Base-by-base conservation (phyloP, 495 filamentous ascomycete genomes). In the Tuber microsphaerosporum region DNA sequence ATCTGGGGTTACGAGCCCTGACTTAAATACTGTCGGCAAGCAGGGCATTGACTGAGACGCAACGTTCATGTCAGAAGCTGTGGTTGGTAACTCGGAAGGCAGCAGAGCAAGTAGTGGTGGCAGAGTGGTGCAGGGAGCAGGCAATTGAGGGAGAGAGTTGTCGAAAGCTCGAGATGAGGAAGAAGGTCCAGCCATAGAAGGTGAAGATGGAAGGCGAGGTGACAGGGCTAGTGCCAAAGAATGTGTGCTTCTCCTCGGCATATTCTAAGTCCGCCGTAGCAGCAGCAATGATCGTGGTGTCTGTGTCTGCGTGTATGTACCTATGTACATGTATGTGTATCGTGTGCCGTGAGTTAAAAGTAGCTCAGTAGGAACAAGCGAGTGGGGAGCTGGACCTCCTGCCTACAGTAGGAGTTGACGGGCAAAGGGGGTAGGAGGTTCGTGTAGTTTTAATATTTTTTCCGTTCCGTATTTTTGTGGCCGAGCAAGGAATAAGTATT, bases 171-270 rank as follows among this genome's bases (percentile, higher is more conserved):
- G 71, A 42, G 78, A 72, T 46, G 26, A 73, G 78, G 65, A 75
- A 45, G 70, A 69, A 71, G 70, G 82, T 80, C 43, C 70, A 43
- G 46, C 76, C 74, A 73, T 84, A 6, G 84, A 83, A 10, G 86
- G 88, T 26, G 87, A 86, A 9, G 88, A 88, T 65, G 83, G 88
- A 85, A 68, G 87, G 87, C 41, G 85, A 86, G 69, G 86, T 86
- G 70, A 74, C 37, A 80, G 74, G 69, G 70, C 74, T 71, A 80
- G 48, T 44, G 75, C 80, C 41, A 81, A 70, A 51, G 79, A 79
- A 31, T 81, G 76, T 43, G 75, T 76, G 72, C 79, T 82, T 77
- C 79, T 82, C 70, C 72, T 78, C 39, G 79, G 81, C 80, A 82
- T 82, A 61, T 65, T 65, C 26, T 65, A 65, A 65, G 56, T 65